Percentiles rank a stretch among this genome's conserved stretches.
These are phyloP conservation scores for Lophium mytilinum DNA, from an alignment of 495 filamentous ascomycete genomes.

Conservation along the genomic window DNA sequence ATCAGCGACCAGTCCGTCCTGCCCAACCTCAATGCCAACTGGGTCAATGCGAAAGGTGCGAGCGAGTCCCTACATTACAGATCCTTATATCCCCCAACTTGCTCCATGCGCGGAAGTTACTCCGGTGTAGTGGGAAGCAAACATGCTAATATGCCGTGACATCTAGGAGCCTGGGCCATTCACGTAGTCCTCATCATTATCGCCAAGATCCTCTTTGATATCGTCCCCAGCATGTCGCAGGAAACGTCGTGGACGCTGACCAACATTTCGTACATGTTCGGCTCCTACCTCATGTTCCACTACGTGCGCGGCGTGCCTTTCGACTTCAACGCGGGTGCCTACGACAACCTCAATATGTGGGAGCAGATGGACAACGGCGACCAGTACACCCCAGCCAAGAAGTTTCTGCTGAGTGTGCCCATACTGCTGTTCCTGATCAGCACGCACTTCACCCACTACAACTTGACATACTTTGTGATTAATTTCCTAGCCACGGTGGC, in stretches of 20 bases:
- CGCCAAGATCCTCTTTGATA: constrained; percentile 93
- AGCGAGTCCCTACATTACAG: background rate
- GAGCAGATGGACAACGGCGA: constrained; percentile 99
- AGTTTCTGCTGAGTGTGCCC: constrained; percentile 90
- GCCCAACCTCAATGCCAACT: constrained; percentile 93
- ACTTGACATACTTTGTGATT: constrained; percentile 90
- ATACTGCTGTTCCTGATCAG: constrained; percentile 90
- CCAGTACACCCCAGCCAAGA: constrained; percentile 97
- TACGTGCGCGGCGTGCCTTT: constrained; percentile 96
- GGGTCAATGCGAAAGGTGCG: constrained; percentile 98
- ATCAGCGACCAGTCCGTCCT: constrained; percentile 89
- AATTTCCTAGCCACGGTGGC: constrained; percentile 86
- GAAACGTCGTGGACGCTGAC: constrained; percentile 98
- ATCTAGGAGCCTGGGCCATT: constrained; percentile 87
- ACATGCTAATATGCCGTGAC: background rate
- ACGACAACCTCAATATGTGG: constrained; percentile 99
- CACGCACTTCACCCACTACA: constrained; percentile 98
- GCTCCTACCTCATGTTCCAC: constrained; percentile 99
- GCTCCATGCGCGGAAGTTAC: background rate
- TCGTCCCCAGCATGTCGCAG: constrained; percentile 87
- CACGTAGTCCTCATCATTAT: constrained; percentile 82
- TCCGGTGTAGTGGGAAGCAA: no score
- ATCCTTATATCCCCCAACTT: background rate
- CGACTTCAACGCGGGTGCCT: constrained; percentile 98
- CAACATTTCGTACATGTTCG: constrained; percentile 98